phyloP scores from a whole-genome alignment of 768 basidiomycete genomes.

The Xerocomus spinulosus region DNA sequence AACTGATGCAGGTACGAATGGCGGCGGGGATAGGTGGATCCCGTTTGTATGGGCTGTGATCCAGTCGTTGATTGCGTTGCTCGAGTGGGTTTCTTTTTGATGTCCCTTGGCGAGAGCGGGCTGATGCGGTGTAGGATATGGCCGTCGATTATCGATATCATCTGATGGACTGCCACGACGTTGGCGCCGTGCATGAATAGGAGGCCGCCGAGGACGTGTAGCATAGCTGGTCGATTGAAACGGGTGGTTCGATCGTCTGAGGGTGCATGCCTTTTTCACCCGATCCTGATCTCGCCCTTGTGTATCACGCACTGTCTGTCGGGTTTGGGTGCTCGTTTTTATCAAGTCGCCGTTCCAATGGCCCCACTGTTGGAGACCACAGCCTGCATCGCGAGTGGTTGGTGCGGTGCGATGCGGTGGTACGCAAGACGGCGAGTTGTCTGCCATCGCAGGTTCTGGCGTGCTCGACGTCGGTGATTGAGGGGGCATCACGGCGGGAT shows the following conservation, averaged over 20 bases:
- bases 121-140: conserved; percentile 32
- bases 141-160: conserved; percentile 41
- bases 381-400: not conserved
- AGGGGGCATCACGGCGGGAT: not conserved
- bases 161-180: too few species aligned
- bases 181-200: too few species aligned
- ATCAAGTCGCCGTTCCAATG: conserved; percentile 1
- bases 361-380: not conserved
- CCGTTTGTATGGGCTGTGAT: conserved; percentile 41
- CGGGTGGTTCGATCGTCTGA: too few species aligned
- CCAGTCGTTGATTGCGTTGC: conserved; percentile 37
- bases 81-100: conserved; percentile 28
- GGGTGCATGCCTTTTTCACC: not conserved
- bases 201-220: too few species aligned
- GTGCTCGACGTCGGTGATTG: not conserved
- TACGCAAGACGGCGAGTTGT: not conserved
- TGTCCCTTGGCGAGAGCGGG: not conserved
- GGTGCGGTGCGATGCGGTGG: not conserved
- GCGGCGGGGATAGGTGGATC: conserved; percentile 33
- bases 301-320: not conserved
- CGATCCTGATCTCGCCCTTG: not conserved
- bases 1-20: not conserved
- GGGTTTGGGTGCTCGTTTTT: not conserved
- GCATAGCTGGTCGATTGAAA: too few species aligned
- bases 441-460: not conserved